Base-by-base conservation (phyloP, 2,329 filamentous ascomycete species). In the Trichoderma lentiforme region DNA sequence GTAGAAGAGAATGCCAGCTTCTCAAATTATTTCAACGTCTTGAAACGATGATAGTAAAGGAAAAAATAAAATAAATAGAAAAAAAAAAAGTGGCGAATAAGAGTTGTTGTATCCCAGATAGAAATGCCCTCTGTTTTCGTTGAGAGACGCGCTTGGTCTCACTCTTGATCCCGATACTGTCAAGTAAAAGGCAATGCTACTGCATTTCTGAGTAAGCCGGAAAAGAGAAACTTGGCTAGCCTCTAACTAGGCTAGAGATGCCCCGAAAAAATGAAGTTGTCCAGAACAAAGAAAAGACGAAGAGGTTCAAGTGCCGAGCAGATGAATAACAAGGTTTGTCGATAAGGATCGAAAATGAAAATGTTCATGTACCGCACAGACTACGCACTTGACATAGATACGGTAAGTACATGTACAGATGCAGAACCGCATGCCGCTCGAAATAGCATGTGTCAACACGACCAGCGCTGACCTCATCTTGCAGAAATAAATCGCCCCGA, bases 401-500 rank as follows among this genome's bases (percentile, higher is more conserved):
- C 18, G 30, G 36, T 9, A 43, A n/a, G 39, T 43, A 43, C 39
- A 43, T 43, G 24, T 67, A 32, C 18, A 57, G 51, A 43, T 43
- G 34, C 51, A 58, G 51, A 32, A 18, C 15, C 18, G 39, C 62
- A 28, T 43, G 39, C 30, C 28, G 39, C 62, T 30, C 34, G 8
- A 58, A 58, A 58, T 53, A 15, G 56, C 56, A 60, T 70, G 61
- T 28, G 32, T 56, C 58, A 70, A 57, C 36, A 32, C 32, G 24
- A 12, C 36, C 28, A n/a, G 36, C 57, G 67, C 67, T 70, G 67
- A 70, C 67, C 67, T 70, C 67, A 70, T 70, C 57, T 11, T 61
- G 67, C 57, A 62, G 67, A 58, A 62, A 21, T 32, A 43, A 47
- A 9, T n/a, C 18, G 26, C 67, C 67, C 56, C 18, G 12, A 15